Base-by-base conservation (phyloP, 192 early-diverging fungal genomes). In the Backusella tarrabulga region DNA sequence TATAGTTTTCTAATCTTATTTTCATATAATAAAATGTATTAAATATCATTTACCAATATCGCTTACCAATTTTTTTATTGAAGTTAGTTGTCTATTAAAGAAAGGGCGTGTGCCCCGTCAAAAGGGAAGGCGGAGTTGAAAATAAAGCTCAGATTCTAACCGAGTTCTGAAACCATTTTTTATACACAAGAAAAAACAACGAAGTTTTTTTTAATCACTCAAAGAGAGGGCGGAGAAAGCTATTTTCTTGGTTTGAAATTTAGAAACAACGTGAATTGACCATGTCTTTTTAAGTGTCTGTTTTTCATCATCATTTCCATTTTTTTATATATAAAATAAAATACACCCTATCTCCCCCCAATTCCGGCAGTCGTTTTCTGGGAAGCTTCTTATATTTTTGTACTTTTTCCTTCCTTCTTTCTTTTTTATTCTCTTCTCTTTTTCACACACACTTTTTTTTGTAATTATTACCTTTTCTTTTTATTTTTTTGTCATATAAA, bases 131-230 rank as follows among this genome's bases (percentile, higher is more conserved):
- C 56, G 56, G 56, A 63, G 56, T 63, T 63, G 26, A 50, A 50
- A 50, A 63, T 29, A 29, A 63, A 63, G 56, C 56, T 63, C 56
- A 63, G 56, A 63, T 63, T 63, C 29, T 63, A 63, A 29, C 56
- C 56, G 56, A 29, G 26, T 63, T 63, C 56, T 63, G 56, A 63
- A 63, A 63, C 56, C 56, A 63, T 63, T 29, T 54, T n/a, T 54
- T 23, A 8, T 26, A 60, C 17, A 60, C 56, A 63, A 29, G n/a
- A 29, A 63, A 21, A 26, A 12, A 29, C 21, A 29, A 29, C 14
- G 56, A 26, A 63, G 23, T 29, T 21, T 11, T 44, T 38, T 44
- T 44, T 44, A 17, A 14, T 5, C 46, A 19, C 3, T n/a, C 46
- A 63, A 60, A 26, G 23, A 56, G 21, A 60, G 52, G 52, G 54